phyloP scores from a whole-genome alignment of 2,329 filamentous ascomycete genomes.

The Incumbomyces lentus region DNA sequence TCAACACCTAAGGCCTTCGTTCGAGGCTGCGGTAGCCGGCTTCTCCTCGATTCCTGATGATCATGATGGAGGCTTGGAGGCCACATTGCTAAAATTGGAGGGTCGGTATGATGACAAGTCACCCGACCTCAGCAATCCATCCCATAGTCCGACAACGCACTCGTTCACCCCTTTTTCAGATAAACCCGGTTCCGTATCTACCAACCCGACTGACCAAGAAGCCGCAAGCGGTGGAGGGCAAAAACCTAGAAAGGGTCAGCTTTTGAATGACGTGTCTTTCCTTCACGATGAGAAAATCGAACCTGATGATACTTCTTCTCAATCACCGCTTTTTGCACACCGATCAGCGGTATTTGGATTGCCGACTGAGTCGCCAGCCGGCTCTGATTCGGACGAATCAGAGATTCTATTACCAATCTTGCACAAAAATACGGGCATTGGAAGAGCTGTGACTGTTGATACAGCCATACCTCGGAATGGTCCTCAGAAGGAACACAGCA shows the following conservation, averaged over 20 bases:
- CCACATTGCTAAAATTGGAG: conserved; percentile 84
- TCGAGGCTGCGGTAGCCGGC: conserved; percentile 78
- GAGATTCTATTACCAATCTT: conserved; percentile 69
- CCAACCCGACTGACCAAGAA: neutral
- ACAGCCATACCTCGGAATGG: no score
- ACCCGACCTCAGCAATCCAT: conserved; percentile 11
- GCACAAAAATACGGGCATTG: conserved; percentile 31
- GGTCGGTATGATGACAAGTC: conserved; percentile 61
- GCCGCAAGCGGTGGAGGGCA: neutral
- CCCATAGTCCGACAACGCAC: neutral
- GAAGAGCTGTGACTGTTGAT: neutral
- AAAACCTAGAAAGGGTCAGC: neutral
- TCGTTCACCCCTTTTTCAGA: neutral
- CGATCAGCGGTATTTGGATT: conserved; percentile 24
- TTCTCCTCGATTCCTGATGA: conserved; percentile 84
- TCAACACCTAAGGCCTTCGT: conserved; percentile 55
- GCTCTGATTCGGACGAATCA: conserved; percentile 55
- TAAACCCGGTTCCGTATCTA: neutral
- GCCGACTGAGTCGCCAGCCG: conserved; percentile 36
- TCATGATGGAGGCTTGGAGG: conserved; percentile 79
- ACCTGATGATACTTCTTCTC: neutral
- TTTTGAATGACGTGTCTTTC: neutral
- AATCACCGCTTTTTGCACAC: conserved; percentile 7
- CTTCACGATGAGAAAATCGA: conserved; percentile 4
- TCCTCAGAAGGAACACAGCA: conserved; percentile 6